Percentiles rank a stretch among this genome's conserved stretches.
Evolutionary conservation across 1,284 basidiomycete species (phyloP).

Genomic region (Ganoderma sp.): DNA sequence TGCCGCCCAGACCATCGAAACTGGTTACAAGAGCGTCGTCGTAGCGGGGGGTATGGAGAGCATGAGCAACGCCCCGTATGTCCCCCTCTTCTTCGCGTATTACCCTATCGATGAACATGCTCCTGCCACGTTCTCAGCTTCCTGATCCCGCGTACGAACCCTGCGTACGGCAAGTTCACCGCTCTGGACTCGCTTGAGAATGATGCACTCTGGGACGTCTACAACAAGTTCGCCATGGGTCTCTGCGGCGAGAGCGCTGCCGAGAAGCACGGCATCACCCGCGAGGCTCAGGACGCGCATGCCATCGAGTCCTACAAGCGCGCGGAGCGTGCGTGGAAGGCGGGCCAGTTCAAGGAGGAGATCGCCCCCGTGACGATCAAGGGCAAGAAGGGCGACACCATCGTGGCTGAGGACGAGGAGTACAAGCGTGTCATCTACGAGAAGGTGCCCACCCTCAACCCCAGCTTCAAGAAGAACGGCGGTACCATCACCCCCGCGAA

Average conservation of each 20-base stretch:
- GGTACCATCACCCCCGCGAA: conserved; percentile 96
- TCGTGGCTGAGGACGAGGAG: conserved; percentile 96
- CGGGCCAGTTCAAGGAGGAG: conserved; percentile 86
- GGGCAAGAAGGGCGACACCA: conserved; percentile 90
- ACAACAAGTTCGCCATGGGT: conserved; percentile 96
- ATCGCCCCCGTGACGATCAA: conserved; percentile 94
- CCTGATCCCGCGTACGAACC: conserved; percentile 88
- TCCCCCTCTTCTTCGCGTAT: conserved; percentile 29
- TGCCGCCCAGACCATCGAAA: conserved; percentile 88
- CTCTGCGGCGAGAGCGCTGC: conserved; percentile 93
- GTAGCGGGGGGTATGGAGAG: conserved; percentile 97
- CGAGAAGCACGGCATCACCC: conserved; percentile 81
- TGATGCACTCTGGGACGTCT: conserved; percentile 96
- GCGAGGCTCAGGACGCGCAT: conserved; percentile 88
- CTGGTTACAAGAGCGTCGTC: conserved; percentile 87
- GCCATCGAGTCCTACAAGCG: conserved; percentile 95
- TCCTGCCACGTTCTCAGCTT: conserved; percentile 60
- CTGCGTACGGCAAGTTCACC: conserved; percentile 89
- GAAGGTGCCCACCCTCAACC: conserved; percentile 85
- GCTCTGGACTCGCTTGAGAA: conserved; percentile 87
- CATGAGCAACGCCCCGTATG: conserved; percentile 95
- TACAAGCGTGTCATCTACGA: conserved; percentile 96
- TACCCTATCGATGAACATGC: conserved; percentile 11
- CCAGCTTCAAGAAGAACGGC: conserved; percentile 89
- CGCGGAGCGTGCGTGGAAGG: conserved; percentile 89